Evolutionary conservation across 306 rosid species (phyloP).

Genomic region (Luffa aegyptiaca): DNA sequence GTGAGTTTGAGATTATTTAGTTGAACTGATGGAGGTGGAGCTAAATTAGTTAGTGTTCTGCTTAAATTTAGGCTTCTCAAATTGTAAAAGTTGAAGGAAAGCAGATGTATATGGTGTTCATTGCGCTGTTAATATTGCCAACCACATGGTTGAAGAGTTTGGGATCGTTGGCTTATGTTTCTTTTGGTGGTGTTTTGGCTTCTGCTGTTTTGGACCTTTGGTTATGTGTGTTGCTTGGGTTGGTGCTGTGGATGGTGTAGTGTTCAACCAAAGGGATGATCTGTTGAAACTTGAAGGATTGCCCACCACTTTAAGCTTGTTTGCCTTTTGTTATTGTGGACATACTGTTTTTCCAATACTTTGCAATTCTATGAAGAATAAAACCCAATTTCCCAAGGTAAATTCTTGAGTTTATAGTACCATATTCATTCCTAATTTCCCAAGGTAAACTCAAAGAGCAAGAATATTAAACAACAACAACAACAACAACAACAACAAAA

Average conservation of each 20-base stretch:
- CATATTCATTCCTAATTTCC: too few relatives aligned
- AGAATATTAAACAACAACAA: too few relatives aligned
- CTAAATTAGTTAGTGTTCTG: too few relatives aligned
- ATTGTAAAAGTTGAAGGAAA: conserved; percentile 24
- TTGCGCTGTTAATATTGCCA: conserved; percentile 41
- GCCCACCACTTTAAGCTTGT: conserved; percentile 42
- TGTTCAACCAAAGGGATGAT: conserved; percentile 31
- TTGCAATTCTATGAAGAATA: conserved; percentile 45
- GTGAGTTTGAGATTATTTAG: too few relatives aligned
- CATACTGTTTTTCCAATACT: conserved; percentile 65
- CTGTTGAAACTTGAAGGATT: conserved; percentile 25
- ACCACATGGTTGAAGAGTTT: conserved; percentile 60
- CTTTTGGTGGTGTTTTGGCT: conserved; percentile 56
- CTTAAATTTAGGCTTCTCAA: too few relatives aligned
- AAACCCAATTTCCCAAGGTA: conserved; percentile 50
- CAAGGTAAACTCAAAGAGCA: too few relatives aligned
- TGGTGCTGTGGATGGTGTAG: conserved; percentile 48
- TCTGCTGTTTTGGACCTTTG: conserved; percentile 18
- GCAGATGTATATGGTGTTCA: conserved; percentile 30
- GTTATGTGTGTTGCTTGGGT: conserved; percentile 37
- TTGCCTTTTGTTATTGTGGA: conserved; percentile 44
- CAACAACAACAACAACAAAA: too few relatives aligned
- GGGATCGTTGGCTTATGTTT: conserved; percentile 45
- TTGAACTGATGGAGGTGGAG: too few relatives aligned
- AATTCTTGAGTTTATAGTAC: background rate